Percentiles rank a stretch among this genome's conserved stretches.
Evolutionary conservation across 1,139 yeast species (phyloP).

Genomic region (Keqinozyma sinolaborantium): DNA sequence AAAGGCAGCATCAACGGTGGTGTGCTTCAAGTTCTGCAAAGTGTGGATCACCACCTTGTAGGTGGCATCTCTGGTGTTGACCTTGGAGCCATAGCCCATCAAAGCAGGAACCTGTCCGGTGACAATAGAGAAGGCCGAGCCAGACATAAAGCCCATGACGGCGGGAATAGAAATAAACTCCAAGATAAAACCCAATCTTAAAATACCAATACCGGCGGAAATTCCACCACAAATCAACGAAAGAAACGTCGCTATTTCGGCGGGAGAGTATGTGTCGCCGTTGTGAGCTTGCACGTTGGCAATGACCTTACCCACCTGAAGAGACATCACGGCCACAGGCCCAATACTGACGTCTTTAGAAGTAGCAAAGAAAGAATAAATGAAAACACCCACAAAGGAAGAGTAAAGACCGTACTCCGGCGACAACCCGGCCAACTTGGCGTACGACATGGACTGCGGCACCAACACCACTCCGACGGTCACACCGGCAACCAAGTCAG

Average conservation of each 20-base stretch:
- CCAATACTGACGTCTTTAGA: constrained; percentile 95
- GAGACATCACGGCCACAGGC: constrained; percentile 95
- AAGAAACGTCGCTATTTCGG: constrained; percentile 75
- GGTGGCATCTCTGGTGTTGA: constrained; percentile 72
- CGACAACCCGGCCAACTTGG: constrained; percentile 75
- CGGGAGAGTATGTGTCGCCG: constrained; percentile 45
- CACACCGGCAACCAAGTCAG: constrained; percentile 87
- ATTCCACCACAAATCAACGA: constrained; percentile 83
- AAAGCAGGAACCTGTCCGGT: constrained; percentile 84
- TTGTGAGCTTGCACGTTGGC: constrained; percentile 48
- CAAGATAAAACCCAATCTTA: constrained; percentile 82
- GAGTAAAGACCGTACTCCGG: constrained; percentile 89
- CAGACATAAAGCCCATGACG: constrained; percentile 93
- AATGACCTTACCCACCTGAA: constrained; percentile 78
- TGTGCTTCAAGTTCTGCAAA: constrained; percentile 64
- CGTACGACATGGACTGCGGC: constrained; percentile 96
- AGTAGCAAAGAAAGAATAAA: constrained; percentile 88
- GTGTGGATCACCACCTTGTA: constrained; percentile 69
- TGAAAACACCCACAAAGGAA: constrained; percentile 86
- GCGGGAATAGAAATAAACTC: constrained; percentile 92
- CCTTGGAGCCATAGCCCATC: constrained; percentile 66
- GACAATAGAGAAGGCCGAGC: constrained; percentile 82
- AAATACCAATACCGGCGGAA: constrained; percentile 75
- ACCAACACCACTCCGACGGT: constrained; percentile 92
- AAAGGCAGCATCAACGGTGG: constrained; percentile 82